Evolutionary conservation across 495 filamentous ascomycete genomes (phyloP).

Genomic region (Collariella sp.): DNA sequence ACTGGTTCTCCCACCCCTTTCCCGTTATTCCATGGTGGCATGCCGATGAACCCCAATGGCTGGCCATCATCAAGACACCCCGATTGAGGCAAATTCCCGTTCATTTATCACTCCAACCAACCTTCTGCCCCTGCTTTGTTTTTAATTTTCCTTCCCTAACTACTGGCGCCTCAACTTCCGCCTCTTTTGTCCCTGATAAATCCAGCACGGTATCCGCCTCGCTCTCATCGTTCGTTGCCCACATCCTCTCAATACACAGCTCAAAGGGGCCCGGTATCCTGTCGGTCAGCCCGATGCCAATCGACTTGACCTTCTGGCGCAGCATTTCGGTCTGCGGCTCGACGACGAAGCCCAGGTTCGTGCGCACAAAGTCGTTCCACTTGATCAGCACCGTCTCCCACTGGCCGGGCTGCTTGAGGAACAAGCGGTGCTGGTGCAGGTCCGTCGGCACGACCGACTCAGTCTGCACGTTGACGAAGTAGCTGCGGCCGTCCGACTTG

Average conservation of each 20-base stretch:
- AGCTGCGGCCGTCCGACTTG: slow-evolving; percentile 82
- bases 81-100: not conserved
- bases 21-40: not conserved
- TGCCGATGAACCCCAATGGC: not conserved
- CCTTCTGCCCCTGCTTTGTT: slow-evolving; percentile 38
- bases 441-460: slow-evolving; percentile 87
- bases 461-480: slow-evolving; percentile 93
- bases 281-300: slow-evolving; percentile 86
- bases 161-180: not conserved
- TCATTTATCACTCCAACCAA: slow-evolving; percentile 36
- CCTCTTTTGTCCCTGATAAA: slow-evolving; percentile 3
- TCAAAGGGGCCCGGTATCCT: slow-evolving; percentile 80
- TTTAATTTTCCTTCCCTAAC: slow-evolving; percentile 32
- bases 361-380: slow-evolving; percentile 88
- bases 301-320: slow-evolving; percentile 69
- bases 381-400: slow-evolving; percentile 92
- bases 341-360: slow-evolving; percentile 80
- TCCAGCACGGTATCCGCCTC: slow-evolving; percentile 30
- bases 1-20: not conserved
- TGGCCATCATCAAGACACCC: not conserved
- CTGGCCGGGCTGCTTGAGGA: slow-evolving; percentile 66
- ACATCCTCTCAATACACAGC: slow-evolving; percentile 72
- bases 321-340: slow-evolving; percentile 86
- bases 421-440: slow-evolving; percentile 89
- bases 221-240: slow-evolving; percentile 58